A percentile compares a stretch with the other conserved stretches of the same genome.
Evolutionary conservation across 176 grass and related monocot species (phyloP).

Genomic region (Oryza nivara): DNA sequence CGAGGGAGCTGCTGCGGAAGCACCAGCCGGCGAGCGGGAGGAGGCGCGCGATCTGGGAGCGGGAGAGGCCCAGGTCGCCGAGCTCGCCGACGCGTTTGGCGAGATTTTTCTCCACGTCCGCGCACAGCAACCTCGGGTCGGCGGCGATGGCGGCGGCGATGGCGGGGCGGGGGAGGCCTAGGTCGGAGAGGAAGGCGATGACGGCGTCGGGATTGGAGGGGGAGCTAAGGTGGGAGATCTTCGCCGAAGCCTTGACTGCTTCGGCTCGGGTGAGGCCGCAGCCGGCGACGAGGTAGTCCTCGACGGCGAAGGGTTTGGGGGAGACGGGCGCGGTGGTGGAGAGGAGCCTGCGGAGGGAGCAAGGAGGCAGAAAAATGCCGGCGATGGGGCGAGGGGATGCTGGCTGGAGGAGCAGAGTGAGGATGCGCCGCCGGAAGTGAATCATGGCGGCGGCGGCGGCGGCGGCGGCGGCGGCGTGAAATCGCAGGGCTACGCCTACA

Average conservation of each 20-base stretch:
- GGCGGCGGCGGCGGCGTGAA: background rate
- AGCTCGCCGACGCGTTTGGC: conserved; percentile 14
- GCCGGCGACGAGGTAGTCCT: conserved; percentile 37
- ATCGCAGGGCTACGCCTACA: background rate
- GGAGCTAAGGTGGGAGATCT: conserved; percentile 20
- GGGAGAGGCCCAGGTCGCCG: conserved; percentile 18
- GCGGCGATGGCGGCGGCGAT: background rate
- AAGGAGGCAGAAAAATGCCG: too few species aligned
- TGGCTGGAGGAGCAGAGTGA: background rate
- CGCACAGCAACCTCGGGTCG: conserved; percentile 29
- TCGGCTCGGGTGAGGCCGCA: conserved; percentile 32
- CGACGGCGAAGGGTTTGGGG: conserved; percentile 11
- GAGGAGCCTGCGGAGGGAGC: background rate
- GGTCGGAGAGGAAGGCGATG: conserved; percentile 30
- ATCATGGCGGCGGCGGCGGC: background rate
- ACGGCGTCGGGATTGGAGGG: conserved; percentile 37
- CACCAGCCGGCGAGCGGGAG: background rate
- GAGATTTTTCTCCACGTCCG: conserved; percentile 23
- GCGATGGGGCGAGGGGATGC: background rate
- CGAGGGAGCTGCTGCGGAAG: background rate
- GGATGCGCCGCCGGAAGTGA: background rate
- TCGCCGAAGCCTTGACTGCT: conserved; percentile 20
- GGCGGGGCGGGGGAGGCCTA: conserved; percentile 13
- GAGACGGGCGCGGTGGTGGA: background rate
- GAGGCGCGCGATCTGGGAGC: conserved; percentile 27